Evolutionary conservation across 441 rosid species (phyloP).

Genomic region (Arabidopsis hybrid): DNA sequence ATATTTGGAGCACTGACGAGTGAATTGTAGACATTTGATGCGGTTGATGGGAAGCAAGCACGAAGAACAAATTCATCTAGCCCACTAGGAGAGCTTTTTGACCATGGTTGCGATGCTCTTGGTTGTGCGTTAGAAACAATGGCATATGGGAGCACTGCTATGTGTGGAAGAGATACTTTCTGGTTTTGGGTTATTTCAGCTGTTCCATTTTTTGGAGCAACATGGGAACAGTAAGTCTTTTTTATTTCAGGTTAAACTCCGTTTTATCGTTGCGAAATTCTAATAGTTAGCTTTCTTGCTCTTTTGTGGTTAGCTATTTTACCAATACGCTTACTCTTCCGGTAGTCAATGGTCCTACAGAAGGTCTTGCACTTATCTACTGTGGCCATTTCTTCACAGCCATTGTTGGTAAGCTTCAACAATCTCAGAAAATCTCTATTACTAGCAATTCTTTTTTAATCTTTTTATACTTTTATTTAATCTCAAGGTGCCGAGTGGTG

Average conservation of each 20-base stretch:
- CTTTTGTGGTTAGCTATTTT: constrained; percentile 68
- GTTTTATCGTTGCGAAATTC: neutral
- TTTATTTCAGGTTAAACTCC: constrained; percentile 18
- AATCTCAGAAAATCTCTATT: neutral
- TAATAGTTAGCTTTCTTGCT: constrained; percentile 29
- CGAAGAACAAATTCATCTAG: constrained; percentile 90
- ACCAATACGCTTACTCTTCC: constrained; percentile 95
- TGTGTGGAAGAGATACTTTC: constrained; percentile 90
- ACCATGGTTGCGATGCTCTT: constrained; percentile 99
- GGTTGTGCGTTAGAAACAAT: constrained; percentile 96
- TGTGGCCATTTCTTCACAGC: constrained; percentile 77
- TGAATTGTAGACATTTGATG: constrained; percentile 85
- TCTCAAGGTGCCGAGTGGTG: constrained; percentile 94
- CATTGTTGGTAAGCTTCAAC: constrained; percentile 68
- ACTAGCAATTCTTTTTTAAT: neutral
- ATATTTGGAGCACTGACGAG: constrained; percentile 5
- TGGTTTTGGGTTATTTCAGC: constrained; percentile 99
- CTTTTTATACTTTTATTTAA: constrained; percentile 4
- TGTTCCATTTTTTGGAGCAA: constrained; percentile 89
- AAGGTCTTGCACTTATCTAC: constrained; percentile 90
- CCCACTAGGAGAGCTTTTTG: constrained; percentile 97
- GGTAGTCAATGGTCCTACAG: constrained; percentile 94
- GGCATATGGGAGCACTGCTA: constrained; percentile 96
- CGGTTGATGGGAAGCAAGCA: constrained; percentile 99
- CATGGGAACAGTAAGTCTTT: constrained; percentile 96